phyloP scores from a whole-genome alignment of 257 asterid genomes.

The Agastache rugosa region DNA sequence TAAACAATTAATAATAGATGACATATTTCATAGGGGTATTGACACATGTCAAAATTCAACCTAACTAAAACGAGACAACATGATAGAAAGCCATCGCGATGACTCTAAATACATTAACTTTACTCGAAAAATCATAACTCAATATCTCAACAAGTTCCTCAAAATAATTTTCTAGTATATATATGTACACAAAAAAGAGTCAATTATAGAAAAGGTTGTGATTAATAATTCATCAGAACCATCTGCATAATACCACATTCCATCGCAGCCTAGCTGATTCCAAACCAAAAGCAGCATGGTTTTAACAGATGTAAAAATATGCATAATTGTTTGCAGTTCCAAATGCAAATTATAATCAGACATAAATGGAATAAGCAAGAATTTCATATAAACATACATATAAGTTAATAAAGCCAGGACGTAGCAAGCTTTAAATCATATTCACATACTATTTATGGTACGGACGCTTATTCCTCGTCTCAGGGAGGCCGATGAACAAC shows the following conservation, averaged over 20 bases:
- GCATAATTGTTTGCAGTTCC: conserved; percentile 36
- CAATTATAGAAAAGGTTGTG: background rate
- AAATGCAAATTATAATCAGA: conserved; percentile 5
- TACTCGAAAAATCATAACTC: no score
- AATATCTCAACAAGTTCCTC: background rate
- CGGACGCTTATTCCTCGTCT: conserved; percentile 58
- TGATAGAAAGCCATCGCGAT: no score
- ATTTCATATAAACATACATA: conserved; percentile 7
- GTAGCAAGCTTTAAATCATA: background rate
- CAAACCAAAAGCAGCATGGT: conserved; percentile 9
- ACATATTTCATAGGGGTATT: no score
- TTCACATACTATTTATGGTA: conserved; percentile 34
- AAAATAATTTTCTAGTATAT: no score
- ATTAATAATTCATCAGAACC: background rate
- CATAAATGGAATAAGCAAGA: background rate
- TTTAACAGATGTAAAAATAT: conserved; percentile 19
- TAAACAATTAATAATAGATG: no score
- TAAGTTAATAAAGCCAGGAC: conserved; percentile 23
- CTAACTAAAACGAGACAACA: no score
- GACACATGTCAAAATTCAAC: no score
- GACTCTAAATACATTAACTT: no score
- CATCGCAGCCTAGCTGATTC: conserved; percentile 18
- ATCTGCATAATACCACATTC: conserved; percentile 19
- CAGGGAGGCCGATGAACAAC: conserved; percentile 81
- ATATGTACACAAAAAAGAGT: background rate